Conservation (phyloP, 305 asterid genomes). For the Fraxinus platypoda region DNA sequence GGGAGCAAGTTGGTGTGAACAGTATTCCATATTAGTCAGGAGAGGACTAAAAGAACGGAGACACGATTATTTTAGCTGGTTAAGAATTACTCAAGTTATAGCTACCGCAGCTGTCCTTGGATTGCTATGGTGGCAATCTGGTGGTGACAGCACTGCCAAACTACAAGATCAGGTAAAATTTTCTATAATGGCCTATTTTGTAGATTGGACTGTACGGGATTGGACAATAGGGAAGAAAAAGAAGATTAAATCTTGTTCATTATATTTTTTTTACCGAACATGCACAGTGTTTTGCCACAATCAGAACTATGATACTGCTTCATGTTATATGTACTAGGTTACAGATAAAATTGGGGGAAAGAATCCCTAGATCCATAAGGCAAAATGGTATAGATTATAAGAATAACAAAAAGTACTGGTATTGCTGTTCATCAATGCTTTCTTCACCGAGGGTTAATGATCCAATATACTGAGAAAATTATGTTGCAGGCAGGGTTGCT, state of each 20-base stretch:
- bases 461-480: neutral
- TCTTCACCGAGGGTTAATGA: neutral
- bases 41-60: conserved; percentile 91
- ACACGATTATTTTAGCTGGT: conserved; percentile 95
- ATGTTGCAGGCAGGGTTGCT: conserved; percentile 79
- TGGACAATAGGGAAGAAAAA: neutral
- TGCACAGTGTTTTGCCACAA: neutral
- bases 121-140: conserved; percentile 95
- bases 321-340: too few relatives aligned
- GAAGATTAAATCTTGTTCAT: neutral
- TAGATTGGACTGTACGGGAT: neutral
- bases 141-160: conserved; percentile 54
- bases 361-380: neutral
- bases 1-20: conserved; percentile 95
- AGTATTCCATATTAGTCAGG: conserved; percentile 69
- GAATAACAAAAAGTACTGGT: neutral
- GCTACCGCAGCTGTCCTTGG: conserved; percentile 86
- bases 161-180: conserved; percentile 79
- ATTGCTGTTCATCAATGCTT: neutral
- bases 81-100: conserved; percentile 88
- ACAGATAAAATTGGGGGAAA: too few relatives aligned
- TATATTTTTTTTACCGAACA: too few relatives aligned
- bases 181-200: neutral
- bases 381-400: neutral
- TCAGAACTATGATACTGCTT: neutral